Evolutionary conservation across 345 rosid species (phyloP).

Genomic region (Boechera stricta): DNA sequence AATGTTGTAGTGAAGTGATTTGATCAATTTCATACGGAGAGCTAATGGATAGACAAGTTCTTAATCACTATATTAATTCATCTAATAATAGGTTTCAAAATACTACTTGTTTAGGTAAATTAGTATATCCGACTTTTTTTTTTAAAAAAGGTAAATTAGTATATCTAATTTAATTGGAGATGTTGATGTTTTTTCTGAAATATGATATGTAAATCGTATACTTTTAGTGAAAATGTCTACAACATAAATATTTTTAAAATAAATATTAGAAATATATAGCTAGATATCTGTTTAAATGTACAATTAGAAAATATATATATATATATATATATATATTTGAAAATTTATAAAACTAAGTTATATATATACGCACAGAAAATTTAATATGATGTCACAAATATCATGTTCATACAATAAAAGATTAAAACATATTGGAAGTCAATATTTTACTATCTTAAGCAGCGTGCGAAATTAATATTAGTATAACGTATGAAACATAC

Average conservation of each 20-base stretch:
- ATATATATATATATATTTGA: background rate
- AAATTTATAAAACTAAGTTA: background rate
- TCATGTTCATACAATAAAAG: background rate
- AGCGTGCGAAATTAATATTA: background rate
- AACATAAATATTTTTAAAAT: background rate
- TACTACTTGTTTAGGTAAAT: background rate
- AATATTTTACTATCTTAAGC: background rate
- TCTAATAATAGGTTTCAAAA: background rate
- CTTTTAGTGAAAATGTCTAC: background rate
- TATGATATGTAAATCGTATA: background rate
- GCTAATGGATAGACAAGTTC: background rate
- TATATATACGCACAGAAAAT: background rate
- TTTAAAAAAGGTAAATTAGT: no score
- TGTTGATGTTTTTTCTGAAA: background rate
- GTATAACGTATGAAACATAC: background rate
- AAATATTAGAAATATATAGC: background rate
- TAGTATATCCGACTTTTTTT: no score
- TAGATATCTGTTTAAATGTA: background rate
- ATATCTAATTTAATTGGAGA: background rate
- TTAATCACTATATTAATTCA: background rate
- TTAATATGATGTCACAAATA: background rate
- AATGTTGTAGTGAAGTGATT: slow-evolving; percentile 18
- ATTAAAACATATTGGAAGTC: background rate
- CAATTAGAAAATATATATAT: background rate
- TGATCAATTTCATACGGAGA: background rate